These are phyloP conservation scores for Paramecium caudatum DNA, from an alignment of 73 alveolate genomes.

Conservation along the genomic window DNA sequence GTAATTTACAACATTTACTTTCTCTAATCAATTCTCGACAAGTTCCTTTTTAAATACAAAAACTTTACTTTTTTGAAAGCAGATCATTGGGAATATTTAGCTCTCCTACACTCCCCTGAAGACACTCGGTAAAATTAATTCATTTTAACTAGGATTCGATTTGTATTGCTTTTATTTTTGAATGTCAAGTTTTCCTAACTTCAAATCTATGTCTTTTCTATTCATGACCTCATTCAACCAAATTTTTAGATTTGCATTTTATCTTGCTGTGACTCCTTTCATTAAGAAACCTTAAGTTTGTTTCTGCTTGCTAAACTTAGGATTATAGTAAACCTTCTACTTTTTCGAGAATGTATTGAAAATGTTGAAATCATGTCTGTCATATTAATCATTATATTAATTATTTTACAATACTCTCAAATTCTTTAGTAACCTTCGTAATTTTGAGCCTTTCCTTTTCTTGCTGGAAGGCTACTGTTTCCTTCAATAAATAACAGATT, in stretches of 20 bases:
- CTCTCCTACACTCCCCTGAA: conserved; percentile 18
- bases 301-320: background rate
- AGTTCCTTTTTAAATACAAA: conserved; percentile 14
- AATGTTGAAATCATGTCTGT: conserved; percentile 33
- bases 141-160: background rate
- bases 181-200: background rate
- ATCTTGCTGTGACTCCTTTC: conserved; percentile 20
- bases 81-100: background rate
- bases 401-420: background rate
- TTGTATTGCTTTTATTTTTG: background rate
- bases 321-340: background rate
- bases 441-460: background rate
- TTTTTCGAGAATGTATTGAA: conserved; percentile 1
- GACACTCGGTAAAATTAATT: background rate
- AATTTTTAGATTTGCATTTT: background rate
- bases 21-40: conserved; percentile 48
- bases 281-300: background rate
- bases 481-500: background rate
- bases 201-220: conserved; percentile 9
- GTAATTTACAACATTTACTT: background rate
- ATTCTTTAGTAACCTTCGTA: conserved; percentile 14
- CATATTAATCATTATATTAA: conserved; percentile 29
- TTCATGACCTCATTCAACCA: conserved; percentile 28
- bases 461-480: background rate
- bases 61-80: conserved; percentile 24